A percentile compares a stretch with the other conserved stretches of the same genome.
These are phyloP conservation scores for Falciphora oryzae DNA, from an alignment of 2,329 filamentous ascomycete genomes.

Conservation along the genomic window DNA sequence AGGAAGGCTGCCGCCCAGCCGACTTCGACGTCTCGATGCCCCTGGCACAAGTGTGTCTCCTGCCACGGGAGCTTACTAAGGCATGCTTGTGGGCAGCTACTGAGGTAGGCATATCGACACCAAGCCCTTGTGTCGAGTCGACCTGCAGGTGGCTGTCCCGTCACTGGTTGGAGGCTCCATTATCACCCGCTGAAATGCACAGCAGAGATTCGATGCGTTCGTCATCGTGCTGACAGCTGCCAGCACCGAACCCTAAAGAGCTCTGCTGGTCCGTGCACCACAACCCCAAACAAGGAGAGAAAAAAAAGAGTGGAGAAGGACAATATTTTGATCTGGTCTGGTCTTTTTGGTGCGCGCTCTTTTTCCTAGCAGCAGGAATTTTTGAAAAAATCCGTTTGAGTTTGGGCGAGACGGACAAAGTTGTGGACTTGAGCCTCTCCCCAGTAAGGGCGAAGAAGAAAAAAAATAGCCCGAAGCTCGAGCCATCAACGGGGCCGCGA, in stretches of 20 bases:
- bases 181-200: neutral
- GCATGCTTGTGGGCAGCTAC: neutral
- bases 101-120: neutral
- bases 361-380: conserved; percentile 1
- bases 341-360: neutral
- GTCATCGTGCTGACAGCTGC: conserved; percentile 1
- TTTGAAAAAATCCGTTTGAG: conserved; percentile 5
- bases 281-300: neutral
- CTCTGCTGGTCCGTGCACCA: neutral
- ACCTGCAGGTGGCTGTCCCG: neutral
- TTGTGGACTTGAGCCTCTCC: neutral
- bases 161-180: neutral
- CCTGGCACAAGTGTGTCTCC: neutral
- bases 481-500: neutral
- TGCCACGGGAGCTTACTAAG: neutral
- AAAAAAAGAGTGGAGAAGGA: conserved; percentile 1
- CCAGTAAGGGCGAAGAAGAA: neutral
- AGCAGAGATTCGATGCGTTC: neutral
- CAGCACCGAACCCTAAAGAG: neutral
- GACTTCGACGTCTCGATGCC: neutral
- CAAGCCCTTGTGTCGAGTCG: too few species aligned
- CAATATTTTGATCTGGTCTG: neutral
- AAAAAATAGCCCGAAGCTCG: neutral
- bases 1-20: neutral
- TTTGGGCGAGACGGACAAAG: conserved; percentile 1